Conservation (phyloP, 1,284 basidiomycete genomes). For the Coriolopsis trogii region DNA sequence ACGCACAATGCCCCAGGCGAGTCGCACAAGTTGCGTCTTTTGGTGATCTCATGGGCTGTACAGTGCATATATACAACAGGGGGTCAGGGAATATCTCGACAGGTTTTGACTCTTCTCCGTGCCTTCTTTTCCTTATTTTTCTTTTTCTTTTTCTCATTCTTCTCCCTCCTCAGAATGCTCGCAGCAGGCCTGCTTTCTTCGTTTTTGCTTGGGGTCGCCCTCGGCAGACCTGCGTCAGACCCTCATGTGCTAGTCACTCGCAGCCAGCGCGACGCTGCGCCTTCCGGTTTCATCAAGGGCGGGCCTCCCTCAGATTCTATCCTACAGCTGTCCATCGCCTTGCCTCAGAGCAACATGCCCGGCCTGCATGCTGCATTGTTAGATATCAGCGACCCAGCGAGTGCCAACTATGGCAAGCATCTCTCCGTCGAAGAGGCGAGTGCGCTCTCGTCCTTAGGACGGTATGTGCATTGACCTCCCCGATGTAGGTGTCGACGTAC, state of each 20-base stretch:
- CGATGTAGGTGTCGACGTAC: slow-evolving; percentile 35
- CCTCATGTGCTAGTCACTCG: background rate
- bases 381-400: slow-evolving; percentile 35
- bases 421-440: slow-evolving; percentile 35
- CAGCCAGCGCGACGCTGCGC: slow-evolving; percentile 8
- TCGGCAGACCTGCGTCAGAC: slow-evolving; percentile 25
- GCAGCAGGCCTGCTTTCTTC: slow-evolving; percentile 17
- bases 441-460: background rate
- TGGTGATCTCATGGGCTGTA: too few species aligned
- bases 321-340: slow-evolving; percentile 31
- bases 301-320: slow-evolving; percentile 28
- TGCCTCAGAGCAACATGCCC: slow-evolving; percentile 31
- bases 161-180: slow-evolving; percentile 13
- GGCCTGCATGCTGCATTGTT: slow-evolving; percentile 35
- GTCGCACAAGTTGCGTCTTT: too few species aligned
- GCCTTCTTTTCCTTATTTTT: too few species aligned
- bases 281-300: slow-evolving; percentile 28
- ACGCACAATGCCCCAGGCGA: too few species aligned
- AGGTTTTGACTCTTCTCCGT: too few species aligned
- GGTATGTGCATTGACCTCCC: background rate
- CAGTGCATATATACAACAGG: too few species aligned
- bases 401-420: slow-evolving; percentile 35
- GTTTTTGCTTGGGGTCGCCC: slow-evolving; percentile 22
- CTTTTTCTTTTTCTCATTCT: background rate
- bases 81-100: too few species aligned